Base-by-base conservation (phyloP, 169 alveolate species). In the Plasmodium blacklocki region DNA sequence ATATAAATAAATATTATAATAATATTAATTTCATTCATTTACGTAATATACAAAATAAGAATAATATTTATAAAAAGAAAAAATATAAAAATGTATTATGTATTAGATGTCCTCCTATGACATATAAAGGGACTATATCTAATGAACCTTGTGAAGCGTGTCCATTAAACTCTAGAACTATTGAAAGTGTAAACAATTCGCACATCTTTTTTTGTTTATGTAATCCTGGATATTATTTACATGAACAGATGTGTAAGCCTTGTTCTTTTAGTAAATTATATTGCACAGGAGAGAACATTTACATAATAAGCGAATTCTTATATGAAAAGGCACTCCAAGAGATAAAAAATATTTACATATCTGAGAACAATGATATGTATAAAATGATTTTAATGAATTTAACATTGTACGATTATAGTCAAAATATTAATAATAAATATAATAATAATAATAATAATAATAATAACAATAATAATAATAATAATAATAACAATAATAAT, bases 211-310 rank as follows among this genome's bases (percentile, higher is more conserved):
- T 93, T 58, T 95, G 97, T 83, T 89, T 93, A 3, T 95, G 97
- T 67, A 73, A 88, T 15, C 93, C 94, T 39, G 97, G 97, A 8
- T 94, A 94, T 83, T 95, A 92, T 70, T 87, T 93, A 18, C 78
- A 86, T 78, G 92, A 93, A 74, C 76, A 70, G 29, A 89, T 63
- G 12, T 95, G 97, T 78, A 89, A 90, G 19, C 93, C 96, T 1
- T 95, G 97, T 74, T 86, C 93, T n/a, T 74, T 78, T 68, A 74
- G 85, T 4, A 89, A 88, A 19, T 70, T 76, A 39, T 95, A 90
- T 67, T 95, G 97, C 63, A 96, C 95, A 12, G 97, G 97, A 5
- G 97, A 93, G 6, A 88, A 73, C 18, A 74, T 74, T 47, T 88
- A 62, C 47, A 59, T 80, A 72, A 50, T 70, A 21, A 43, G 73